These are phyloP conservation scores for Coemansia sp. DNA, from an alignment of 192 early-diverging fungal genomes.

Conservation along the genomic window DNA sequence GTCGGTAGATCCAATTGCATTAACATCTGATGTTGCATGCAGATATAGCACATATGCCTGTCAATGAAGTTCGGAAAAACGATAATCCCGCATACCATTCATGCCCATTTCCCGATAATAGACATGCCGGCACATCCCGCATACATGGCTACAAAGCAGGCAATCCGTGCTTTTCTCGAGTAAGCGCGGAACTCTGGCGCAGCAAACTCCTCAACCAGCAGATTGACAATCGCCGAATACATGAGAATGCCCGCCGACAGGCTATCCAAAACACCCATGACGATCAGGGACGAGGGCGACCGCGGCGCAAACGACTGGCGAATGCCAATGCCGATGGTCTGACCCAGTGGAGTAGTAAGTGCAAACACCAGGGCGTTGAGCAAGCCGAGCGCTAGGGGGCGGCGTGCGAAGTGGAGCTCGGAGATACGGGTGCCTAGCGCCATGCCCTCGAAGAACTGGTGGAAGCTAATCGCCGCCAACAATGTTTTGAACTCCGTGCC, in stretches of 20 bases:
- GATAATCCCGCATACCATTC: background rate
- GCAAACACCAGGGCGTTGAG: conserved; percentile 63
- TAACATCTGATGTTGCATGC: too few relatives aligned
- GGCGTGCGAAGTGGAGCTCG: conserved; percentile 39
- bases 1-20: too few relatives aligned
- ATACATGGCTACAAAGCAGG: conserved; percentile 64
- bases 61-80: too few relatives aligned
- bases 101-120: conserved; percentile 78
- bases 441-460: conserved; percentile 79
- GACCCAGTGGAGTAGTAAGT: conserved; percentile 82
- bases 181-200: conserved; percentile 51
- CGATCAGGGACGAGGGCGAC: conserved; percentile 56
- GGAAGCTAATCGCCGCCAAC: conserved; percentile 67
- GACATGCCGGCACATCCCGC: conserved; percentile 75
- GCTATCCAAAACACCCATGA: conserved; percentile 77
- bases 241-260: conserved; percentile 81
- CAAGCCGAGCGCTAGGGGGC: conserved; percentile 48
- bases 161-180: conserved; percentile 28
- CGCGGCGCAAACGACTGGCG: conserved; percentile 60
- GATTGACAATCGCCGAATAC: conserved; percentile 73
- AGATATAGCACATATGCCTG: too few relatives aligned
- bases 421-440: conserved; percentile 75
- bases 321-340: conserved; percentile 75
- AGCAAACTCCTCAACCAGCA: conserved; percentile 73
- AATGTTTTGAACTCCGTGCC: conserved; percentile 59